phyloP scores from a whole-genome alignment of 2,329 filamentous ascomycete species.

The Calonectria pteridis region DNA sequence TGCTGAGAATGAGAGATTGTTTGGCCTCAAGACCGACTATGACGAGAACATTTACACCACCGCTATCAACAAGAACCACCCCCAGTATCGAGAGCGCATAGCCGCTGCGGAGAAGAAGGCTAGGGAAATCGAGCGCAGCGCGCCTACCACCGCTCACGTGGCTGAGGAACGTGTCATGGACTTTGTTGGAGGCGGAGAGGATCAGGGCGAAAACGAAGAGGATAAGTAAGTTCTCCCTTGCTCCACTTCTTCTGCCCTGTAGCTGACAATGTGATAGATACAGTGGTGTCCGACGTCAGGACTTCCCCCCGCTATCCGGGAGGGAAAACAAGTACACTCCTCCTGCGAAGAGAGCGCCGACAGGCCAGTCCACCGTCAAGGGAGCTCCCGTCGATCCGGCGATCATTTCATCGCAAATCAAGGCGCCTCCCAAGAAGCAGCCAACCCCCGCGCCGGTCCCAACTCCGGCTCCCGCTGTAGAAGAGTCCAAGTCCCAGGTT shows the following conservation, averaged over 20 bases:
- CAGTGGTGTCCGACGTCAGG: slow-evolving; percentile 87
- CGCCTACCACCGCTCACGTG: slow-evolving; percentile 82
- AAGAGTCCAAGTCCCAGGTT: slow-evolving; percentile 42
- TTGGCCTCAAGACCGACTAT: slow-evolving; percentile 90
- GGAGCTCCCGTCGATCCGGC: slow-evolving; percentile 87
- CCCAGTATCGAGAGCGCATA: slow-evolving; percentile 82
- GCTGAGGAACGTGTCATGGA: slow-evolving; percentile 89
- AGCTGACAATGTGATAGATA: slow-evolving; percentile 68
- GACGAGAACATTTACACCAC: slow-evolving; percentile 97
- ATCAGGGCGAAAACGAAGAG: slow-evolving; percentile 86
- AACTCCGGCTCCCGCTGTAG: slow-evolving; percentile 25
- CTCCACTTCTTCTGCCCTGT: neutral
- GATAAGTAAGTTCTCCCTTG: slow-evolving; percentile 75
- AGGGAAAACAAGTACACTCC: slow-evolving; percentile 85
- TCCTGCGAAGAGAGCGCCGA: slow-evolving; percentile 85
- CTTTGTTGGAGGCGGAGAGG: slow-evolving; percentile 66
- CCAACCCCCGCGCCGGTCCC: slow-evolving; percentile 25
- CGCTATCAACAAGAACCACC: slow-evolving; percentile 84
- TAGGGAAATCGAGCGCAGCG: slow-evolving; percentile 86
- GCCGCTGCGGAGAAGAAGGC: slow-evolving; percentile 87
- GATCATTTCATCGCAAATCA: slow-evolving; percentile 89
- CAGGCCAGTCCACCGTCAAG: slow-evolving; percentile 78
- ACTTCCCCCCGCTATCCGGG: slow-evolving; percentile 74
- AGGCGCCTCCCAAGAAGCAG: slow-evolving; percentile 57
- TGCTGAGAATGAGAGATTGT: slow-evolving; percentile 86